Percentiles rank a stretch among this genome's conserved stretches.
phyloP scores from a whole-genome alignment of 2,329 filamentous ascomycete genomes.

The Neurospora sp. region DNA sequence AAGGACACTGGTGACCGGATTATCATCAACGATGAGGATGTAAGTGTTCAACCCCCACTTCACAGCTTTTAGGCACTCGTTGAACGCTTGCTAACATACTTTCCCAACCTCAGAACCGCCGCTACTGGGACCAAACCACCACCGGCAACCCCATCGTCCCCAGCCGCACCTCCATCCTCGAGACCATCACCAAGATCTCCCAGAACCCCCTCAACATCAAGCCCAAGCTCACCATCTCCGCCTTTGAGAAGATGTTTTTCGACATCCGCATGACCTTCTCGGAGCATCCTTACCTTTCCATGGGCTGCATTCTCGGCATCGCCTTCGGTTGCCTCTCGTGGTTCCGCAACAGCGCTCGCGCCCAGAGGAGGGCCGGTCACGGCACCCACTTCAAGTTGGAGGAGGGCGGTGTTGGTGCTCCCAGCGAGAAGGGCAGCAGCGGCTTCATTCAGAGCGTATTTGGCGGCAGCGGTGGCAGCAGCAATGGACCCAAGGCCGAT shows the following conservation, averaged over 20 bases:
- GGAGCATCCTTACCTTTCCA: constrained; percentile 49
- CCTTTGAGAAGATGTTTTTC: constrained; percentile 62
- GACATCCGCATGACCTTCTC: constrained; percentile 49
- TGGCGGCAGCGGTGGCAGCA: constrained; percentile 28
- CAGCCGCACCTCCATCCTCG: constrained; percentile 81
- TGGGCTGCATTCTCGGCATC: constrained; percentile 49
- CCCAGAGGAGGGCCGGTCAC: constrained; percentile 28
- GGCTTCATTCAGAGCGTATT: constrained; percentile 43
- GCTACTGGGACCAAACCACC: constrained; percentile 89
- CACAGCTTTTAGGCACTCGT: neutral
- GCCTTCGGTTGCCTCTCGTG: constrained; percentile 42
- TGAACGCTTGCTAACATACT: constrained; percentile 24
- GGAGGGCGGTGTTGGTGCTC: constrained; percentile 31
- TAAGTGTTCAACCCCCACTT: constrained; percentile 39
- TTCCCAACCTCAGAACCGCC: constrained; percentile 56
- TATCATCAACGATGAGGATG: constrained; percentile 94
- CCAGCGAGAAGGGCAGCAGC: constrained; percentile 36
- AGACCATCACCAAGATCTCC: constrained; percentile 68
- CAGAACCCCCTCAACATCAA: constrained; percentile 60
- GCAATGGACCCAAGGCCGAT: constrained; percentile 12
- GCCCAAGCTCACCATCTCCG: constrained; percentile 67
- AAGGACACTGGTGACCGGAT: constrained; percentile 74
- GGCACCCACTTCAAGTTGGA: constrained; percentile 55
- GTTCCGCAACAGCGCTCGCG: constrained; percentile 39
- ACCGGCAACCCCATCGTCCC: constrained; percentile 86